These are phyloP conservation scores for Fusarium praegraminearum DNA, from an alignment of 2,329 filamentous ascomycete species.

Conservation along the genomic window DNA sequence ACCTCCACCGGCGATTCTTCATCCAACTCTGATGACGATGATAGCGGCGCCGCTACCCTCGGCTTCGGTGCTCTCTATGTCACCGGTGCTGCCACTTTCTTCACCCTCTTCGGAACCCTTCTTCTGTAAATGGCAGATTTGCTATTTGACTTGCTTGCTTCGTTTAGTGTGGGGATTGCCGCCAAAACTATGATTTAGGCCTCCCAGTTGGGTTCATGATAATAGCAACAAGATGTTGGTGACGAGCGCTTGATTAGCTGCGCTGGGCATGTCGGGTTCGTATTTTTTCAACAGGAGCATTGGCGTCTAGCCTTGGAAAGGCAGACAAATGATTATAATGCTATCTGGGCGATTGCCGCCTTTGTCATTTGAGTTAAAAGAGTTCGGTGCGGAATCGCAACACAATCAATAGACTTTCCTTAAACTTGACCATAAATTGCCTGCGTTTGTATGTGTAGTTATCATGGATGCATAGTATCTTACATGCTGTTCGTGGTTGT, in stretches of 20 bases:
- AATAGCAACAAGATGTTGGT: constrained; percentile 31
- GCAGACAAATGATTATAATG: constrained; percentile 48
- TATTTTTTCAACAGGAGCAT: constrained; percentile 46
- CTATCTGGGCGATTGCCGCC: constrained; percentile 46
- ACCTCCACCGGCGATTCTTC: constrained; percentile 45
- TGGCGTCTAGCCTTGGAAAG: constrained; percentile 45
- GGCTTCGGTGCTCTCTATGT: constrained; percentile 52
- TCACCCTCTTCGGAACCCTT: constrained; percentile 56
- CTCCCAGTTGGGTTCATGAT: constrained; percentile 40
- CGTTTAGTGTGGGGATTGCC: constrained; percentile 30
- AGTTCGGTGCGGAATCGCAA: constrained; percentile 31
- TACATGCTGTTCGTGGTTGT: not conserved
- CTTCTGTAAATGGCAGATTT: constrained; percentile 52
- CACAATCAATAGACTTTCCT: constrained; percentile 44
- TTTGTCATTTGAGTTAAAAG: constrained; percentile 42
- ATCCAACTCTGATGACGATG: constrained; percentile 42
- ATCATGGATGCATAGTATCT: not conserved
- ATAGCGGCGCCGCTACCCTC: constrained; percentile 50
- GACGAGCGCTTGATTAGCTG: constrained; percentile 40
- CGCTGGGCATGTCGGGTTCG: constrained; percentile 41
- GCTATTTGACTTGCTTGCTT: constrained; percentile 24
- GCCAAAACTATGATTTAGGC: constrained; percentile 9
- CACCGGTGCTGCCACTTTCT: constrained; percentile 52
- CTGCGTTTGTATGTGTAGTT: not conserved
- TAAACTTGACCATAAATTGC: constrained; percentile 7